Conservation (phyloP, 805 yeast species). For the Citeromyces matritensis region DNA sequence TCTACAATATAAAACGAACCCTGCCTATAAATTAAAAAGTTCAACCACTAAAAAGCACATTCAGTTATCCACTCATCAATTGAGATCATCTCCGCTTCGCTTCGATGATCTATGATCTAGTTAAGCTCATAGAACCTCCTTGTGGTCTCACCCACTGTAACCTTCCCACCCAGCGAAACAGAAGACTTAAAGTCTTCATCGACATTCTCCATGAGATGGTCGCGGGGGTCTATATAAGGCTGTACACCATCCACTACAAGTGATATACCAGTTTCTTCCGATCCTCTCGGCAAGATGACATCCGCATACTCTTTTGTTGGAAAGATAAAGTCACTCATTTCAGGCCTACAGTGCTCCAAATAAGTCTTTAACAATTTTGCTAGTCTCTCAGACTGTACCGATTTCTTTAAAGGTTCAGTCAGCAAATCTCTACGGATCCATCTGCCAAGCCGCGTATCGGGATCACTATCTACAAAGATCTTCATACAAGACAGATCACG, state of each 20-base stretch:
- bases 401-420: constrained; percentile 3
- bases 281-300: constrained; percentile 58
- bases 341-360: constrained; percentile 42
- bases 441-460: constrained; percentile 72
- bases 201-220: too few species aligned
- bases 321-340: constrained; percentile 48
- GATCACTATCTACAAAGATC: constrained; percentile 71
- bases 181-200: constrained; percentile 1
- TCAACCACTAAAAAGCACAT: too few species aligned
- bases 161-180: constrained; percentile 3
- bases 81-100: too few species aligned
- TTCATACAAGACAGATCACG: constrained; percentile 44
- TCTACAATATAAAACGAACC: too few species aligned
- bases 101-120: not conserved
- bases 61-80: too few species aligned
- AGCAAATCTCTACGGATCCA: constrained; percentile 35
- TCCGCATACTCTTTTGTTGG: constrained; percentile 67
- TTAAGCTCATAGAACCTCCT: constrained; percentile 1
- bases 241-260: constrained; percentile 53
- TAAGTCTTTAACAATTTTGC: constrained; percentile 29
- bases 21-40: too few species aligned
- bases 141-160: constrained; percentile 1
- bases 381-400: constrained; percentile 4
- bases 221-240: constrained; percentile 15
- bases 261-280: constrained; percentile 38